phyloP scores from a whole-genome alignment of 768 basidiomycete genomes.

The Hygrocybe punicea region DNA sequence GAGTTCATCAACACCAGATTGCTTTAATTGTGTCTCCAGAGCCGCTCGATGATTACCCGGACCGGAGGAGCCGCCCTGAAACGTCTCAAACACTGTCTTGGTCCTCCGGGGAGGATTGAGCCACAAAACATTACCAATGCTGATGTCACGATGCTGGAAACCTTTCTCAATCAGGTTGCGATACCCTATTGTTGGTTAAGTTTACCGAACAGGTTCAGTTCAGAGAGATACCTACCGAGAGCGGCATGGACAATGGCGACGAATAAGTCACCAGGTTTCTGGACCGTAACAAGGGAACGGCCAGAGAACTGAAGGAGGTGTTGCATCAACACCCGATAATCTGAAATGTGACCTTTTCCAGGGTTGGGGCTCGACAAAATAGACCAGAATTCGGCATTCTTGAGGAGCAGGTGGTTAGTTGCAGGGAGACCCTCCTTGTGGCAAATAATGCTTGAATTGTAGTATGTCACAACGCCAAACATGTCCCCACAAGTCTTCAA shows the following conservation, averaged over 20 bases:
- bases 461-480: too few relatives aligned
- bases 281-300: conserved; percentile 1
- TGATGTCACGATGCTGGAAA: conserved; percentile 12
- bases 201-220: not conserved
- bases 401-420: conserved; percentile 7
- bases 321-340: not conserved
- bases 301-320: not conserved
- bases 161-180: conserved; percentile 4
- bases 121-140: conserved; percentile 12
- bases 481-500: too few relatives aligned
- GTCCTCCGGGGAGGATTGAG: conserved; percentile 3
- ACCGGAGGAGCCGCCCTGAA: not conserved
- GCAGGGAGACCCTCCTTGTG: conserved; percentile 1
- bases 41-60: not conserved
- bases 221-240: conserved; percentile 6
- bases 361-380: not conserved
- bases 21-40: conserved; percentile 4
- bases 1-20: conserved; percentile 1
- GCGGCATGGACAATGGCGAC: conserved; percentile 6
- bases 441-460: too few relatives aligned
- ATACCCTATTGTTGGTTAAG: conserved; percentile 8
- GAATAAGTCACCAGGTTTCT: not conserved
- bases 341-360: not conserved
- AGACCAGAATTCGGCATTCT: not conserved
- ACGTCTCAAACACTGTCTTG: conserved; percentile 4